Conservation (phyloP, 768 basidiomycete genomes). For the Imleria badia region DNA sequence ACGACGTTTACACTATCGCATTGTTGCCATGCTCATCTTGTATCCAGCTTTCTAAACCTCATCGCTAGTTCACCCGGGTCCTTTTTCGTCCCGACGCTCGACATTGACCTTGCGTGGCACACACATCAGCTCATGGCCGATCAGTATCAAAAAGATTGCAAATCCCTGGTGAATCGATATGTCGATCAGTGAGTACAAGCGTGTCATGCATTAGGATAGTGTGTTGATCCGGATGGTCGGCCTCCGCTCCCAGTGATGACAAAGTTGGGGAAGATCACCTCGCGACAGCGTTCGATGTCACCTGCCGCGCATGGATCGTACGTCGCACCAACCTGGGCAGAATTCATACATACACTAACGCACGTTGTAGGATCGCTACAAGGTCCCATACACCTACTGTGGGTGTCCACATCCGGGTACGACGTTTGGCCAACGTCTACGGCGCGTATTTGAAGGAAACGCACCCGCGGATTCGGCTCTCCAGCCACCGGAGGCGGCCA, state of each 20-base stretch:
- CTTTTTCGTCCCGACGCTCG: slow-evolving; percentile 59
- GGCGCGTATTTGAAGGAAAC: slow-evolving; percentile 20
- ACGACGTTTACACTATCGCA: slow-evolving; percentile 6
- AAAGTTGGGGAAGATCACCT: slow-evolving; percentile 49
- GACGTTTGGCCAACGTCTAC: slow-evolving; percentile 46
- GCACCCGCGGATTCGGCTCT: slow-evolving; percentile 22
- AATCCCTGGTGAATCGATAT: slow-evolving; percentile 40
- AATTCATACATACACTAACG: neutral
- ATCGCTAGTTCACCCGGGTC: slow-evolving; percentile 43
- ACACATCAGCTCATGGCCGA: slow-evolving; percentile 57
- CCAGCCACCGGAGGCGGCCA: slow-evolving; percentile 34
- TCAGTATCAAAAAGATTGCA: slow-evolving; percentile 45
- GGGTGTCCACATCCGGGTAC: slow-evolving; percentile 50
- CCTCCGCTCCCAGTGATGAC: slow-evolving; percentile 41
- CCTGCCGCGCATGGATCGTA: slow-evolving; percentile 49
- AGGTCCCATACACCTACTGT: slow-evolving; percentile 54
- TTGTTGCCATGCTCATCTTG: neutral
- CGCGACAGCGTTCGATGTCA: slow-evolving; percentile 46
- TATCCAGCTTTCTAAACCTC: slow-evolving; percentile 47
- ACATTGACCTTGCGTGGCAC: slow-evolving; percentile 74
- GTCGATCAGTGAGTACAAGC: slow-evolving; percentile 50
- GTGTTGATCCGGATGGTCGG: neutral
- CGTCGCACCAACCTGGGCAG: slow-evolving; percentile 4
- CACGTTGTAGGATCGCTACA: slow-evolving; percentile 40
- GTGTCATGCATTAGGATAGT: no score